Conservation (phyloP, 495 filamentous ascomycete genomes). For the Trichocladium uniseriatum region DNA sequence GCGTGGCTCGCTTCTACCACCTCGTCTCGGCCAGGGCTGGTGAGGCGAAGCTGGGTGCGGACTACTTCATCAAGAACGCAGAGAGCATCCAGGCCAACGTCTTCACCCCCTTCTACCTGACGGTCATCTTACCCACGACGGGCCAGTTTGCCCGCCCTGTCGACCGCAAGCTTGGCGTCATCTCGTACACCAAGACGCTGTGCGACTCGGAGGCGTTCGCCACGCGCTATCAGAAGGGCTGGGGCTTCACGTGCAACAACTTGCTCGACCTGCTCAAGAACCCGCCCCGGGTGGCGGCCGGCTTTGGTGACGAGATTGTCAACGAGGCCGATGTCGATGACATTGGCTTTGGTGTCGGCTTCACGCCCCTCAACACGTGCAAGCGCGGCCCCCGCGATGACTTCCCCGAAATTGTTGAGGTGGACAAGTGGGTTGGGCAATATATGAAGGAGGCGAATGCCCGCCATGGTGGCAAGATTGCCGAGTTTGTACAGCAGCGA, state of each 20-base stretch:
- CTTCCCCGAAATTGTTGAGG: constrained; percentile 72
- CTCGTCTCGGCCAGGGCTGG: constrained; percentile 68
- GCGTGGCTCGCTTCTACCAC: constrained; percentile 88
- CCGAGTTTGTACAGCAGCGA: constrained; percentile 28
- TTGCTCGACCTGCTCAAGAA: constrained; percentile 82
- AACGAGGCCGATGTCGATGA: constrained; percentile 86
- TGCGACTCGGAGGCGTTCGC: constrained; percentile 74
- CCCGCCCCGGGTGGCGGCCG: constrained; percentile 60
- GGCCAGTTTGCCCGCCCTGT: constrained; percentile 74
- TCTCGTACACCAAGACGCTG: constrained; percentile 84
- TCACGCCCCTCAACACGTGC: constrained; percentile 84
- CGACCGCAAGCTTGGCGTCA: constrained; percentile 87
- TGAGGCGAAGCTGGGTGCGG: constrained; percentile 69
- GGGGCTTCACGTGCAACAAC: constrained; percentile 76
- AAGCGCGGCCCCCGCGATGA: constrained; percentile 57
- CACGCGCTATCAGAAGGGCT: constrained; percentile 68
- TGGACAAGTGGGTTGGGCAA: constrained; percentile 68
- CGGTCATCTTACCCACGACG: constrained; percentile 78
- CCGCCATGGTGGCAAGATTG: constrained; percentile 33
- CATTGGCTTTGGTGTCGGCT: constrained; percentile 85
- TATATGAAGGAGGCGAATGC: constrained; percentile 51
- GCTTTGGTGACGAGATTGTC: constrained; percentile 60
- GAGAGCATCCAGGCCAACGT: constrained; percentile 73
- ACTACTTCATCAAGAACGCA: constrained; percentile 74
- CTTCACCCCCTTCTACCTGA: constrained; percentile 75